Percentiles rank a stretch among this genome's conserved stretches.
phyloP scores from a whole-genome alignment of 2,329 filamentous ascomycete species.

The Fusarium tricinctum region DNA sequence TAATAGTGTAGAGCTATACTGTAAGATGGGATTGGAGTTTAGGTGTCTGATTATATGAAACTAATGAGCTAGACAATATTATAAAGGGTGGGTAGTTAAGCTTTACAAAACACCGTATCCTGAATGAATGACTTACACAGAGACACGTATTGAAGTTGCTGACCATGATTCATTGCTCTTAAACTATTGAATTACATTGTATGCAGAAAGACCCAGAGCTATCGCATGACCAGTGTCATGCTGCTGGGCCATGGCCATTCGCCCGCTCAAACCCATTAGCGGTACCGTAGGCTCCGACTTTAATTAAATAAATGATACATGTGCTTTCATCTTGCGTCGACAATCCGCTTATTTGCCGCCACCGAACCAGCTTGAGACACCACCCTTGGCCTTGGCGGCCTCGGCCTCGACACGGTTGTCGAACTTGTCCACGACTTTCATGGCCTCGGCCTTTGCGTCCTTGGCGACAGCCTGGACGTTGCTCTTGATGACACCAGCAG shows the following conservation, averaged over 20 bases:
- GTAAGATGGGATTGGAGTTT: conserved; percentile 33
- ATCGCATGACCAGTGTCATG: conserved; percentile 26
- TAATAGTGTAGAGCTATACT: conserved; percentile 3
- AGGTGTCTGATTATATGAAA: conserved; percentile 18
- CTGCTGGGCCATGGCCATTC: conserved; percentile 22
- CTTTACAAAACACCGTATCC: neutral
- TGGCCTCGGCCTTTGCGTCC: conserved; percentile 72
- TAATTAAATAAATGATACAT: conserved; percentile 33
- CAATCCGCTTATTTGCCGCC: conserved; percentile 55
- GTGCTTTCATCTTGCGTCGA: conserved; percentile 16
- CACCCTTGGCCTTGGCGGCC: conserved; percentile 85
- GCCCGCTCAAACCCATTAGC: conserved; percentile 29
- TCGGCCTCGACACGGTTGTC: conserved; percentile 86
- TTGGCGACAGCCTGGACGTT: conserved; percentile 72
- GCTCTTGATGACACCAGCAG: conserved; percentile 72
- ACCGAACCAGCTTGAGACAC: conserved; percentile 88
- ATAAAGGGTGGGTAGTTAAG: conserved; percentile 1
- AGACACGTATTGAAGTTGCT: neutral
- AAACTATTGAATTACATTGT: conserved; percentile 34
- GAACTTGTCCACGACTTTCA: conserved; percentile 84
- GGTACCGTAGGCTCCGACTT: conserved; percentile 21
- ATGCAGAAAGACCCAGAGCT: conserved; percentile 21
- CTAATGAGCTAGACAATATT: conserved; percentile 34
- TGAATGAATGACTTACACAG: neutral
- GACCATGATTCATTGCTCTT: conserved; percentile 36